Evolutionary conservation across 768 basidiomycete genomes (phyloP), one percentile per base, ranked within the genome.

Genomic region (Mycena galericulata): DNA sequence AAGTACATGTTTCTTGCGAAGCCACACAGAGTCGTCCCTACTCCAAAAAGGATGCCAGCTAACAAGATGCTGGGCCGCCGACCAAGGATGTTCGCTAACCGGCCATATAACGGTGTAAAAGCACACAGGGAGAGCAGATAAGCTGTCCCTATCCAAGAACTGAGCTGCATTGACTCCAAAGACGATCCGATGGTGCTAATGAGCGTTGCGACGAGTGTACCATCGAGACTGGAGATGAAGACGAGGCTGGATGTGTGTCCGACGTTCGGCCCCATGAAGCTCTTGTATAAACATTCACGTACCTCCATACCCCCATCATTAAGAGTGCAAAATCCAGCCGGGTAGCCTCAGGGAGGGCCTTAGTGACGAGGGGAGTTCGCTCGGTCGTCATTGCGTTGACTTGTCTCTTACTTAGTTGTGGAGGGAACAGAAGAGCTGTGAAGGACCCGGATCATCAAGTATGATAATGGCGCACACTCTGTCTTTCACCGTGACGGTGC

Each of bases 81-180:
- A 43, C 87, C 57, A 22, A 49, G n/a, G 29, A 60, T 26, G 22
- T 89, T 88, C 56, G 88, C 84, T 61, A 89, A 77, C 54, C 87
- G 83, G 80, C 88, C 88, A 77, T 88, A 89, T 50, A 89, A 76
- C 51, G 90, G 90, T 24, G 90, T 91, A 74, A 88, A 90, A 76
- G 87, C 89, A 65, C 87, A 88, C 34, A 89, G 83, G 47, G 87
- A 87, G 12, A 91, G 84, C 65, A 91, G 77, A 76, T 90, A 90
- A 8, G 88, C 83, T 12, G 89, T 90, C 14, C 90, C 90, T 60
- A 91, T 84, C 75, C 91, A 90, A 0, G 87, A 87, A 24, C 88
- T 82, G 38, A 87, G 82, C 65, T 85, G 83, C 32, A 84, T 84
- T 73, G 84, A 84, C 74, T 84, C 78, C 75, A 89, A 88, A 68